Evolutionary conservation across 371 early-diverging fungal genomes (phyloP), one percentile per base, ranked within the genome.

Genomic region (Lichtheimia ramosa): DNA sequence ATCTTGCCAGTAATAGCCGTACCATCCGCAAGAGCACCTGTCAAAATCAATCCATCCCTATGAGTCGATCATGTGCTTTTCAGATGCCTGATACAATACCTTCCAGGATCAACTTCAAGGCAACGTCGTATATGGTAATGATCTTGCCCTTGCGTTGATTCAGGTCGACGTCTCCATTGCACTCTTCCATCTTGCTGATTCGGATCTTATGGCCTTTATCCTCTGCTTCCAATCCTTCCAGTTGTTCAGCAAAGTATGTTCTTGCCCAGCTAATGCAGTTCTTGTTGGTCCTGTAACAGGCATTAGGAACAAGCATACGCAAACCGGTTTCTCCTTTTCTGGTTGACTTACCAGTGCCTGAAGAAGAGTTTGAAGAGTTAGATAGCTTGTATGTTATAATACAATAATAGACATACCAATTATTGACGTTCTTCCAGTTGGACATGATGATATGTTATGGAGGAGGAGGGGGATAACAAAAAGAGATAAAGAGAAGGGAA

Each of bases 91-190:
- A 5, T 27, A 27, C 34, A 5, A 25, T 56, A 63, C 68, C 75
- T 67, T 69, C 27, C 60, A 68, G 66, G 23, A 63, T 48, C 12
- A 68, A 24, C 27, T 68, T 85, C 61, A 95, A 65, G 18, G 75
- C 82, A 12, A 96, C 69, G 62, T 96, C 97, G 68, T 83, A 95
- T 63, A 96, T 88, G 20, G 92, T 88, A 48, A 95, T 85, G 48
- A 96, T 75, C 70, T 92, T 92, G 16, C 95, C 95, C 75, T 96
- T 96, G 62, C 97, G 85, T 77, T 93, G 92, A 78, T 93, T 94
- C 50, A 96, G 74, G 56, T 94, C 93, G 7, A 85, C 92, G 73
- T 96, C 97, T 16, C 96, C 96, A 2, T 69, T 78, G 34, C 92
- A 85, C 3, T 82, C 76, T 51, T 78, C 71, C 16, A 94, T 75